phyloP scores from a whole-genome alignment of 2,329 filamentous ascomycete species.

The Aspergillus proliferans region DNA sequence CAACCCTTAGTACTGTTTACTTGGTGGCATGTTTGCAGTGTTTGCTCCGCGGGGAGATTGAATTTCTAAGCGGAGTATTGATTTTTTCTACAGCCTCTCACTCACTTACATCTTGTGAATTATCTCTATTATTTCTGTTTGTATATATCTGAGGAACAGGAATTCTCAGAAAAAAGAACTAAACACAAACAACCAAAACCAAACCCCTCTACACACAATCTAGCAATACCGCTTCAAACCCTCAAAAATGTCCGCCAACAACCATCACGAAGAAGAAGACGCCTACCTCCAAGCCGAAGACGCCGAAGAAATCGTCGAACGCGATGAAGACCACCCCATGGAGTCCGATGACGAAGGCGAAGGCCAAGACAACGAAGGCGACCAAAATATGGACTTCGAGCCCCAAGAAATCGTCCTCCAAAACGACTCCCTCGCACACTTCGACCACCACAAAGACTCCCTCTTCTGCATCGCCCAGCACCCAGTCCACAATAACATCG shows the following conservation, averaged over 20 bases:
- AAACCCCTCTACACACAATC: neutral
- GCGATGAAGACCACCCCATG: conserved; percentile 67
- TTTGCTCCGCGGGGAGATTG: conserved; percentile 20
- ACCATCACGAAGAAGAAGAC: conserved; percentile 52
- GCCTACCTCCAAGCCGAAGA: conserved; percentile 73
- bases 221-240: neutral
- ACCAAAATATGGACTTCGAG: conserved; percentile 44
- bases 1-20: neutral
- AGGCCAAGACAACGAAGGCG: conserved; percentile 23
- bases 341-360: conserved; percentile 59
- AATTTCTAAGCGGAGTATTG: conserved; percentile 23
- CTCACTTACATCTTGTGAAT: neutral
- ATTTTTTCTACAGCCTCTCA: neutral
- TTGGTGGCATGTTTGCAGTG: conserved; percentile 17
- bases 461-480: conserved; percentile 95
- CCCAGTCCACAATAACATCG: conserved; percentile 66
- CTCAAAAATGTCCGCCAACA: conserved; percentile 27
- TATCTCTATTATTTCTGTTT: neutral
- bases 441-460: conserved; percentile 82
- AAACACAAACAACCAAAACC: neutral
- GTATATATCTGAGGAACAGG: neutral
- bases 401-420: conserved; percentile 68
- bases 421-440: conserved; percentile 91
- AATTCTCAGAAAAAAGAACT: neutral
- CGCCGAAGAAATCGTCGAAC: conserved; percentile 67